A percentile compares a stretch with the other conserved stretches of the same genome.
These are phyloP conservation scores for Ceratobasidium sp. DNA, from an alignment of 1,284 basidiomycete species.

Conservation along the genomic window DNA sequence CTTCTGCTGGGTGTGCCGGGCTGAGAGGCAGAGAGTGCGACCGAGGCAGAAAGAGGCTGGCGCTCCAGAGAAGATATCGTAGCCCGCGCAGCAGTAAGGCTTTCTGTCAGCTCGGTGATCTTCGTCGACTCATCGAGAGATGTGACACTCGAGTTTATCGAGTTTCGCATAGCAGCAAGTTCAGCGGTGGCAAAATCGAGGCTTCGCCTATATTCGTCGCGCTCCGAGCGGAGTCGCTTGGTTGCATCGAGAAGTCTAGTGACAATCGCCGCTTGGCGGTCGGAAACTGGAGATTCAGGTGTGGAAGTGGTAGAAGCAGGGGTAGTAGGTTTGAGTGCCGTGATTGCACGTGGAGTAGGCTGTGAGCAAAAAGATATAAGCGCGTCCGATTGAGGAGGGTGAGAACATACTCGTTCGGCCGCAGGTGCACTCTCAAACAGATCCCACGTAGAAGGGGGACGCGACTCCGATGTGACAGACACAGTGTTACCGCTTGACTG, in stretches of 20 bases:
- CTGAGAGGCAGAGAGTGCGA: background rate
- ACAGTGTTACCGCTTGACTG: background rate
- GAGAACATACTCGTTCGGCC: background rate
- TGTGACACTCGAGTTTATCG: background rate
- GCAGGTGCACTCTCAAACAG: conserved; percentile 3
- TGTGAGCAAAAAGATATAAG: background rate
- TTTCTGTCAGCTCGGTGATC: conserved; percentile 26
- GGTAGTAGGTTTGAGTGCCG: conserved; percentile 14
- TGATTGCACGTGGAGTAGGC: conserved; percentile 15
- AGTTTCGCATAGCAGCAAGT: background rate
- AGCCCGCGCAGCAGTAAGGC: conserved; percentile 26
- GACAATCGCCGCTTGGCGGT: conserved; percentile 32
- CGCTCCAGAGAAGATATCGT: conserved; percentile 28
- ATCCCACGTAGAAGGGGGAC: conserved; percentile 18
- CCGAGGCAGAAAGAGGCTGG: conserved; percentile 9
- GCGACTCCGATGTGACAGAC: background rate
- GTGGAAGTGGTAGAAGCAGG: background rate
- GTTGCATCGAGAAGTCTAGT: conserved; percentile 31
- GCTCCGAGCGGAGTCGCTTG: conserved; percentile 24
- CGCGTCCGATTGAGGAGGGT: background rate
- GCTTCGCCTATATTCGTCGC: conserved; percentile 11
- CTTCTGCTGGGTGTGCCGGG: conserved; percentile 25
- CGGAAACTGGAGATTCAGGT: conserved; percentile 37
- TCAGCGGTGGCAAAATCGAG: conserved; percentile 24
- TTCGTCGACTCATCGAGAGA: background rate